Conservation (phyloP, 1,284 basidiomycete genomes). For the Sanghuangporus baumii region DNA sequence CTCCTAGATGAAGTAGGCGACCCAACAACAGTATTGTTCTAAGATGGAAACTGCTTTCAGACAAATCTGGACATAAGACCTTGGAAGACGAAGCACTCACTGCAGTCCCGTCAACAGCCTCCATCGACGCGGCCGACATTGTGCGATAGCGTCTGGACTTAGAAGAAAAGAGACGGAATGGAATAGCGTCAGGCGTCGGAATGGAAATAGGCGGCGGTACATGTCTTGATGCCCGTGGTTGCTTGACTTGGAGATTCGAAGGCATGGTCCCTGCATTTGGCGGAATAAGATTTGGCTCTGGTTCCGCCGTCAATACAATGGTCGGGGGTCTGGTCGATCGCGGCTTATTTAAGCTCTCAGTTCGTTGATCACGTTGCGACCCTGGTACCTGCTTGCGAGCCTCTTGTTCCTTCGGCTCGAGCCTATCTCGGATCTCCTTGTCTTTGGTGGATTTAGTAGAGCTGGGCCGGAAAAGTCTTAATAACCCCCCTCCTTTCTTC, state of each 20-base stretch:
- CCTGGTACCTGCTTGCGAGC: slow-evolving; percentile 20
- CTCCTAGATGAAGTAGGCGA: slow-evolving; percentile 67
- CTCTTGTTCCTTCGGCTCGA: slow-evolving; percentile 18
- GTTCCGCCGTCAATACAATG: background rate
- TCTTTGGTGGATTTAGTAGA: slow-evolving; percentile 29
- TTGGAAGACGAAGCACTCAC: slow-evolving; percentile 36
- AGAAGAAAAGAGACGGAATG: slow-evolving; percentile 55
- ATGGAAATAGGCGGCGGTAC: slow-evolving; percentile 27
- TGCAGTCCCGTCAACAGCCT: slow-evolving; percentile 70
- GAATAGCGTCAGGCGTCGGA: slow-evolving; percentile 29
- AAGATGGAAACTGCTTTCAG: slow-evolving; percentile 18
- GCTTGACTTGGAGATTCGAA: background rate
- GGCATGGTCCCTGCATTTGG: background rate
- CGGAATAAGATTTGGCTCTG: background rate
- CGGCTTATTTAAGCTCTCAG: slow-evolving; percentile 1
- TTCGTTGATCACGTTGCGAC: slow-evolving; percentile 21
- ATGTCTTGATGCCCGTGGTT: slow-evolving; percentile 23
- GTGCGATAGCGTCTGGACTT: slow-evolving; percentile 57
- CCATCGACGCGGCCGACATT: slow-evolving; percentile 66
- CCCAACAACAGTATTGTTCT: slow-evolving; percentile 67
- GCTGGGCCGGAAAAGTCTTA: slow-evolving; percentile 33
- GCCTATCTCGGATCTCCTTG: slow-evolving; percentile 18
- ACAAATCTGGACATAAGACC: background rate
- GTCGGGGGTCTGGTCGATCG: slow-evolving; percentile 3
- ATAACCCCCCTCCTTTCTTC: slow-evolving; percentile 29